Base-by-base conservation (phyloP, 345 rosid genomes). In the Toxicodendron radicans region DNA sequence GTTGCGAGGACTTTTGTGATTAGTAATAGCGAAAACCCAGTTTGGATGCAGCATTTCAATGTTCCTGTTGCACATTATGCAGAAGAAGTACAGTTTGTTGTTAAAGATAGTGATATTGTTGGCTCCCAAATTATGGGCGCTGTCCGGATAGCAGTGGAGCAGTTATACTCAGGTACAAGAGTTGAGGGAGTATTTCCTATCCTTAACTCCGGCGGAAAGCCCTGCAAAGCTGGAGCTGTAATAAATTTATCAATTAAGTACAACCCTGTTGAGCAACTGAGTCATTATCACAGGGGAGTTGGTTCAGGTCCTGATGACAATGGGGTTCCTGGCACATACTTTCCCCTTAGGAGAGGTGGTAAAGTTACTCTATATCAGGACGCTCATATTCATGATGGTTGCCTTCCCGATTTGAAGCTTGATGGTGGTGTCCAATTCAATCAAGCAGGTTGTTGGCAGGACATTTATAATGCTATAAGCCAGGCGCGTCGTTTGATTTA, bases 281-380 rank as follows among this genome's bases (percentile, higher is more conserved):
- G 68, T 17, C 79, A 83, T 80, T 87, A 89, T 66, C 79, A 80
- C 74, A 84, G 73, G 66, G 97, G 97, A 76, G 83, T 87, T 20
- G 85, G 91, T 58, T 79, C 83, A 27, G 87, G 88, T 58, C 82
- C 87, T 49, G 87, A 84, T 5, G 80, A 83, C 70, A 57, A 69
- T 54, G 98, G 98, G 45, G 92, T 92, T 63, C 93, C 95, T 0
- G 92, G 92, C 2, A 90, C 98, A 2, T 94, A 94, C 75, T 94
- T 94, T 77, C 97, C 97, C 58, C 80, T 94, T 24, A 88, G 97
- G 73, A 90, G 77, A 83, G 92, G 92, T 23, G 90, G 98, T 43
- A 89, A 76, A 65, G 95, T 92, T 71, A 90, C 92, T 45, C 89
- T 94, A 41, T 94, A 94, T 82, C 98, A 94, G 80, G 97, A 94